phyloP scores from a whole-genome alignment of 345 rosid species.

The Bruguiera parviflora region DNA sequence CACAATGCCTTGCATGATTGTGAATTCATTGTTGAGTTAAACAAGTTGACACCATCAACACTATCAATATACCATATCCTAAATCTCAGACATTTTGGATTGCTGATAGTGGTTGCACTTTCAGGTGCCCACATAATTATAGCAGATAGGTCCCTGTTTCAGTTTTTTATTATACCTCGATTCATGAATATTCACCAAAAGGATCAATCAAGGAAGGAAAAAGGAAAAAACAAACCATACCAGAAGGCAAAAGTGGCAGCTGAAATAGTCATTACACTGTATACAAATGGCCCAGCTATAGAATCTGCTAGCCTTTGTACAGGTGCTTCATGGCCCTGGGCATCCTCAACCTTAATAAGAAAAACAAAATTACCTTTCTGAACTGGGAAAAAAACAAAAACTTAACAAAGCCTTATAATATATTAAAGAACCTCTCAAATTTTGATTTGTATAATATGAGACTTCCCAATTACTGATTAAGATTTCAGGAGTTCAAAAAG shows the following conservation, averaged over 20 bases:
- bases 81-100: not conserved
- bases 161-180: not conserved
- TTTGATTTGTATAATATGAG: not conserved
- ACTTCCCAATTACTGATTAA: not conserved
- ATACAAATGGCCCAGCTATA: slow-evolving; percentile 95
- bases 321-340: slow-evolving; percentile 95
- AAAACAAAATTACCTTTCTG: slow-evolving; percentile 13
- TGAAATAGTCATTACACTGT: slow-evolving; percentile 72
- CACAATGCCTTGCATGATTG: not conserved
- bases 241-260: slow-evolving; percentile 91
- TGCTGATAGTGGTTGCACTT: too few relatives aligned
- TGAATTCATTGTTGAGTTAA: not conserved
- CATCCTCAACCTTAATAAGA: slow-evolving; percentile 76
- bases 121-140: not conserved
- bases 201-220: slow-evolving; percentile 1
- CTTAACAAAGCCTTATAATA: not conserved
- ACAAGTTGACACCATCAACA: not conserved
- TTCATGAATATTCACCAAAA: not conserved
- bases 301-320: slow-evolving; percentile 93
- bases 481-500: not conserved
- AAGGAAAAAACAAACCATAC: slow-evolving; percentile 38
- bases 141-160: not conserved
- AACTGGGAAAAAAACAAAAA: not conserved
- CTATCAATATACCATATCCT: slow-evolving; percentile 1
- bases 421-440: not conserved